These are phyloP conservation scores for Gamsiella multidivaricata DNA, from an alignment of 192 early-diverging fungal genomes.

Conservation along the genomic window DNA sequence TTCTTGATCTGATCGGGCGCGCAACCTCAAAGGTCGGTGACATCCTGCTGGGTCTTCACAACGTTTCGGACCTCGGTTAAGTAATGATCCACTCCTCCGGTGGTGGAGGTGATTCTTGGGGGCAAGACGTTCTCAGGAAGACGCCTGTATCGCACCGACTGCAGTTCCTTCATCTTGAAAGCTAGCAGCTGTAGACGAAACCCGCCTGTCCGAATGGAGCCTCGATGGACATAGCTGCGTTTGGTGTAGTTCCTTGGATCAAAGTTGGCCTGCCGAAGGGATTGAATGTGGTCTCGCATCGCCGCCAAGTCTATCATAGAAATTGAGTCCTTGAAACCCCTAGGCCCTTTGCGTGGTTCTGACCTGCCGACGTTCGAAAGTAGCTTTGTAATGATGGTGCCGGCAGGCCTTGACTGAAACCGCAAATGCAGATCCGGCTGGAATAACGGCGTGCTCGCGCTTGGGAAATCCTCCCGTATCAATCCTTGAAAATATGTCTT, in stretches of 20 bases:
- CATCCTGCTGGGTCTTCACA: background rate
- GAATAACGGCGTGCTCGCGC: too few relatives aligned
- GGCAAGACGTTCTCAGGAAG: background rate
- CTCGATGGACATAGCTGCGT: background rate
- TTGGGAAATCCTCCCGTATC: too few relatives aligned
- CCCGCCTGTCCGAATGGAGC: slow-evolving; percentile 1
- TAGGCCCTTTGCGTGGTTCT: too few relatives aligned
- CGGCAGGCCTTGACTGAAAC: too few relatives aligned
- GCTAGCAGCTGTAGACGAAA: background rate
- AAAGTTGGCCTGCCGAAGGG: too few relatives aligned
- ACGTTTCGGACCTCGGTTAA: background rate
- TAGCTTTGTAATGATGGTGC: too few relatives aligned
- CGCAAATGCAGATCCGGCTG: too few relatives aligned
- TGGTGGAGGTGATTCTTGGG: background rate
- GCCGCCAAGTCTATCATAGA: too few relatives aligned
- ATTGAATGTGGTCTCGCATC: too few relatives aligned
- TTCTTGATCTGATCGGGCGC: background rate
- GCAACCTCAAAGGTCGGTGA: background rate
- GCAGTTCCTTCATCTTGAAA: slow-evolving; percentile 5
- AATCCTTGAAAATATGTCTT: too few relatives aligned
- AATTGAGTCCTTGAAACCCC: too few relatives aligned
- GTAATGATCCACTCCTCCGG: slow-evolving; percentile 2
- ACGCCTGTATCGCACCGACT: background rate
- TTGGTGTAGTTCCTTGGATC: background rate
- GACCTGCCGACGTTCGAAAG: too few relatives aligned